Evolutionary conservation across 2,329 filamentous ascomycete species (phyloP).

Genomic region (Pyricularia sp.): DNA sequence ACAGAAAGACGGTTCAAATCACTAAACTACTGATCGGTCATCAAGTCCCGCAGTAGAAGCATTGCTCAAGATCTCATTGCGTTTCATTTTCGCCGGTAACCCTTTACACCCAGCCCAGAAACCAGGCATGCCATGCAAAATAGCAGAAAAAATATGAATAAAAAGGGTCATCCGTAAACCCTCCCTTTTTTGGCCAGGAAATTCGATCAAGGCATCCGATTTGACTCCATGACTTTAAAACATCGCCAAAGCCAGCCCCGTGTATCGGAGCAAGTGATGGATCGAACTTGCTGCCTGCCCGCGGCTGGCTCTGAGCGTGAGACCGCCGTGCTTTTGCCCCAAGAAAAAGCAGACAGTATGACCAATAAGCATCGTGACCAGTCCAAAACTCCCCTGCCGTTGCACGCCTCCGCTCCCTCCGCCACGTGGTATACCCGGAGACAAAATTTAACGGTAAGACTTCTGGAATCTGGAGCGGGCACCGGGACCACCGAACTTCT

Average conservation of each 20-base stretch:
- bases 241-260: constrained; percentile 1
- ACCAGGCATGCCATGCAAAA: constrained; percentile 33
- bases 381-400: constrained; percentile 11
- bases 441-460: constrained; percentile 75
- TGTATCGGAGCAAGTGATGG: not conserved
- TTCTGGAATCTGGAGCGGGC: constrained; percentile 96
- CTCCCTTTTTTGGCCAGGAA: constrained; percentile 5
- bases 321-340: constrained; percentile 4
- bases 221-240: constrained; percentile 19
- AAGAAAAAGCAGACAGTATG: constrained; percentile 3
- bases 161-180: constrained; percentile 15
- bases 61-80: not conserved
- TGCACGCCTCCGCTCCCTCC: not conserved
- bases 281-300: constrained; percentile 3
- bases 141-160: constrained; percentile 27
- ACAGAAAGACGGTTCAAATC: not conserved
- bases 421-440: not conserved
- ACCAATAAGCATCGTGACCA: constrained; percentile 14
- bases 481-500: constrained; percentile 92
- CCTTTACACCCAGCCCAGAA: constrained; percentile 33
- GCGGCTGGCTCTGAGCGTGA: constrained; percentile 5
- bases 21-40: not conserved
- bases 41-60: not conserved
- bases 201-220: constrained; percentile 1
- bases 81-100: constrained; percentile 32